Conservation (phyloP, 352 stramenopile species). For the Phytopythium aichiense region DNA sequence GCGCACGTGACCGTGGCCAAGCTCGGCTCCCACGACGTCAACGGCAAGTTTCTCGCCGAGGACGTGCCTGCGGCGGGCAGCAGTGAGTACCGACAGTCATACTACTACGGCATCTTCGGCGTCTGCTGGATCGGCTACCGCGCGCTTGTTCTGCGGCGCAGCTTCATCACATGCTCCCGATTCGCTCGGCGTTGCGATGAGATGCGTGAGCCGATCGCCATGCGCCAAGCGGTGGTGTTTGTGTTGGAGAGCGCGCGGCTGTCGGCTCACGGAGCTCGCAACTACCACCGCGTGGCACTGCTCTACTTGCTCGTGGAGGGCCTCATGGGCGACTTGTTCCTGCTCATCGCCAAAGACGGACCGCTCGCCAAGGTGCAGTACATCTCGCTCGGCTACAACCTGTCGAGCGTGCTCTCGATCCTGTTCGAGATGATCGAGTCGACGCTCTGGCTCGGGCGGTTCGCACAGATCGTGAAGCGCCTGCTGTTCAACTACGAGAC, state of each 20-base stretch:
- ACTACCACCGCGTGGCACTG: conserved; percentile 13
- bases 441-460: conserved; percentile 14
- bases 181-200: neutral
- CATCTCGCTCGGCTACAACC: conserved; percentile 26
- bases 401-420: conserved; percentile 20
- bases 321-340: conserved; percentile 23
- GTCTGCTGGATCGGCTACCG: conserved; percentile 19
- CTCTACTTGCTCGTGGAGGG: conserved; percentile 19
- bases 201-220: neutral
- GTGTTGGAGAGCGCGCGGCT: conserved; percentile 15
- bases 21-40: conserved; percentile 16
- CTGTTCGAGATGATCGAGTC: conserved; percentile 27
- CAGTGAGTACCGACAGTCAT: conserved; percentile 14
- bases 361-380: conserved; percentile 18
- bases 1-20: conserved; percentile 13
- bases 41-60: conserved; percentile 10
- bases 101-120: conserved; percentile 19
- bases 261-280: conserved; percentile 7
- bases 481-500: conserved; percentile 24
- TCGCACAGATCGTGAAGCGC: conserved; percentile 4
- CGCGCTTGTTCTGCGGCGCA: conserved; percentile 13
- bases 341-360: conserved; percentile 20
- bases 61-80: conserved; percentile 7
- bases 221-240: conserved; percentile 13
- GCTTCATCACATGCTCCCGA: conserved; percentile 12